Evolutionary conservation across 768 basidiomycete genomes (phyloP).

Genomic region (Tricholoma terreum): DNA sequence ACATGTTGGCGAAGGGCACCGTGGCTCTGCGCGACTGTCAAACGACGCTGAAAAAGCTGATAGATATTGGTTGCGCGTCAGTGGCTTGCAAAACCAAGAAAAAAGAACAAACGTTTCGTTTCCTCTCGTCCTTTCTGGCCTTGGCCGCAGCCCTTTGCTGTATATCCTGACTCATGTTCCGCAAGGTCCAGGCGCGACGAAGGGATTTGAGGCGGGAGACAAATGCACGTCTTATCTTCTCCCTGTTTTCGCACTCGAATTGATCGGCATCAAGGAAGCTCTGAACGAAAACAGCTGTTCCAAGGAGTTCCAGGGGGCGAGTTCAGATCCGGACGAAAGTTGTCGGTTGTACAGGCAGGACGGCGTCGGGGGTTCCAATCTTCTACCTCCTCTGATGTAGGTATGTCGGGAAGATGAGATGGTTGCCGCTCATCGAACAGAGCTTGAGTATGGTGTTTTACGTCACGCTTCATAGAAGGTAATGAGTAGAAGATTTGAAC

Average conservation of each 20-base stretch:
- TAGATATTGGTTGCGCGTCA: not conserved
- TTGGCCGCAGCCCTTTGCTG: not conserved
- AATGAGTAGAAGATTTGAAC: not conserved
- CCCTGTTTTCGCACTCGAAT: not conserved
- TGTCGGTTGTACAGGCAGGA: not conserved
- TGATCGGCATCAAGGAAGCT: not conserved
- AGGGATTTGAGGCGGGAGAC: not conserved
- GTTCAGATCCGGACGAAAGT: not conserved
- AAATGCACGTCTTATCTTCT: not conserved
- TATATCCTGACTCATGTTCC: not conserved
- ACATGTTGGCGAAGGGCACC: not conserved
- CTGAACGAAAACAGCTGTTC: not conserved
- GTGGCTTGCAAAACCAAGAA: not conserved
- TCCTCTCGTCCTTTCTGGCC: not conserved
- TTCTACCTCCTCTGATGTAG: not conserved
- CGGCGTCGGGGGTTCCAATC: slow-evolving; percentile 1
- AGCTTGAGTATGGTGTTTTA: not conserved
- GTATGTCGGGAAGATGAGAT: not conserved
- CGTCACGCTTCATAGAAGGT: not conserved
- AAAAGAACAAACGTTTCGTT: not conserved
- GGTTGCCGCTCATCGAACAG: not conserved
- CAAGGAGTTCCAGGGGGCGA: not conserved
- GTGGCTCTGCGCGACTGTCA: not conserved
- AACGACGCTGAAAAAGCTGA: not conserved
- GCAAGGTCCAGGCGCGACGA: not conserved